Conservation (phyloP, 2,329 filamentous ascomycete species). For the Zasmidium cellare region DNA sequence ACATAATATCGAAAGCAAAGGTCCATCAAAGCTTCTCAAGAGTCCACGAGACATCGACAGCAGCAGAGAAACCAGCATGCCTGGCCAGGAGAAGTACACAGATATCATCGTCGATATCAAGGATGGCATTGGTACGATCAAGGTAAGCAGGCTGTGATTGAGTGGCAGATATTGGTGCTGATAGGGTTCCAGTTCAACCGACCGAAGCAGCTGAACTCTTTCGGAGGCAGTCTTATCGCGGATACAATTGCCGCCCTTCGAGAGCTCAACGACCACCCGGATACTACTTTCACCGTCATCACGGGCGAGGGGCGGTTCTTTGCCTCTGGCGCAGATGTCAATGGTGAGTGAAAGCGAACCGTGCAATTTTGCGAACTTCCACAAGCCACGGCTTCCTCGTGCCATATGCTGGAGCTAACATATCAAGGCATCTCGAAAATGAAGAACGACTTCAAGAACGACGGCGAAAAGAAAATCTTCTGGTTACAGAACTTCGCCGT, state of each 20-base stretch:
- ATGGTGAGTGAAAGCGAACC: constrained; percentile 3
- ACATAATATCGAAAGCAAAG: not conserved
- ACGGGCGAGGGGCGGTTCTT: constrained; percentile 32
- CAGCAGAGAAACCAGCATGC: not conserved
- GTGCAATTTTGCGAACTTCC: too few relatives aligned
- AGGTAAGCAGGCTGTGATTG: constrained; percentile 11
- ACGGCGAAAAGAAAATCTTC: constrained; percentile 29
- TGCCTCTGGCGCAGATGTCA: constrained; percentile 29
- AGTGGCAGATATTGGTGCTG: not conserved
- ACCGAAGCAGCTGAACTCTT: constrained; percentile 29
- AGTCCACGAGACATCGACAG: too few relatives aligned
- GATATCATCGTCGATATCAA: constrained; percentile 27
- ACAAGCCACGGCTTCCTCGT: not conserved
- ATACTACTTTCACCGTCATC: constrained; percentile 30
- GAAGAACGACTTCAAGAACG: constrained; percentile 23
- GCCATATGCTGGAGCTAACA: too few relatives aligned
- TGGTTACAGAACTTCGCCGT: constrained; percentile 24
- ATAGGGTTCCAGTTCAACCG: constrained; percentile 24
- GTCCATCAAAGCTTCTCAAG: too few relatives aligned
- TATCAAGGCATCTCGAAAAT: constrained; percentile 15
- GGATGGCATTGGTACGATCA: constrained; percentile 29
- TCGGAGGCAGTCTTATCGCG: constrained; percentile 24
- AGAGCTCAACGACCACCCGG: constrained; percentile 27
- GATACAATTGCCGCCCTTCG: constrained; percentile 29
- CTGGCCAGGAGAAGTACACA: constrained; percentile 17